phyloP scores from a whole-genome alignment of 2,329 filamentous ascomycete genomes.

The Venturia pyrina region DNA sequence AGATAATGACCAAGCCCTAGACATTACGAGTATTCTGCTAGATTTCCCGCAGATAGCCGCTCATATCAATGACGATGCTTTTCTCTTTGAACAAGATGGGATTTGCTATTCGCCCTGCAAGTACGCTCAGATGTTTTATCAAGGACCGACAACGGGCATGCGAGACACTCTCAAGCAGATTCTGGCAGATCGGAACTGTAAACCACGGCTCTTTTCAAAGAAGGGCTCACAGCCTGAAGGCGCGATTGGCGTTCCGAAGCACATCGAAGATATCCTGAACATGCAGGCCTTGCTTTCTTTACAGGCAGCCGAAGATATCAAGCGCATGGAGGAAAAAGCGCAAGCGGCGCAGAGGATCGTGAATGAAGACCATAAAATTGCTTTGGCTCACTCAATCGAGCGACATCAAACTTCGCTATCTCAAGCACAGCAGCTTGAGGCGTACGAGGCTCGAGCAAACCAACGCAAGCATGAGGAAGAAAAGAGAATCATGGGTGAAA shows the following conservation, averaged over 20 bases:
- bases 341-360: conserved; percentile 1
- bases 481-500: neutral
- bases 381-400: conserved; percentile 1
- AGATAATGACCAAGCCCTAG: conserved; percentile 1
- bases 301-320: neutral
- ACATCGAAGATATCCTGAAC: conserved; percentile 1
- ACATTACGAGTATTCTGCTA: conserved; percentile 3
- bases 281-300: neutral
- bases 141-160: neutral
- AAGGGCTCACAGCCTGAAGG: neutral
- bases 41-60: conserved; percentile 6
- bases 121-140: conserved; percentile 1
- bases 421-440: conserved; percentile 7
- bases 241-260: neutral
- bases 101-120: neutral
- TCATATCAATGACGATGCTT: conserved; percentile 7
- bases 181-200: conserved; percentile 5
- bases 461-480: conserved; percentile 1
- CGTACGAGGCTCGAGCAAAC: neutral
- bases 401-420: neutral
- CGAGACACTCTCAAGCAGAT: neutral
- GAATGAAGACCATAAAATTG: neutral
- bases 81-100: conserved; percentile 6
- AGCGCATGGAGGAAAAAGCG: conserved; percentile 5
- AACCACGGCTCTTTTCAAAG: neutral